Percentiles rank a stretch among this genome's conserved stretches.
These are phyloP conservation scores for Fusarium camptoceras DNA, from an alignment of 2,329 filamentous ascomycete genomes.

Conservation along the genomic window DNA sequence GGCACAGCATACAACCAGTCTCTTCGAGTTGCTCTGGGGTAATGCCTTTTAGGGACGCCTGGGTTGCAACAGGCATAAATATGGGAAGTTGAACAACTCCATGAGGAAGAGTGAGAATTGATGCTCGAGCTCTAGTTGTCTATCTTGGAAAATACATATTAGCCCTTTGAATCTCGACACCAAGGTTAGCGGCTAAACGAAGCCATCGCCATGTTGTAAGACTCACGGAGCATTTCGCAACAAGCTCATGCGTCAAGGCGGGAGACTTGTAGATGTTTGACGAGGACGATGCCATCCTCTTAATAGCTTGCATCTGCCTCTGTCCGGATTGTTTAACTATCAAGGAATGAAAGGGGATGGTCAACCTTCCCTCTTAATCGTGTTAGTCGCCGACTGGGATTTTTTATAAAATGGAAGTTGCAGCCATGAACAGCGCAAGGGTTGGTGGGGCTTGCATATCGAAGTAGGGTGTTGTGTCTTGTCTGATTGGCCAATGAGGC, in stretches of 20 bases:
- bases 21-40: constrained; percentile 93
- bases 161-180: constrained; percentile 20
- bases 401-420: constrained; percentile 23
- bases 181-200: constrained; percentile 17
- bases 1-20: constrained; percentile 87
- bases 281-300: constrained; percentile 61
- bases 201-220: constrained; percentile 16
- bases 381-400: constrained; percentile 22
- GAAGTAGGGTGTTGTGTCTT: constrained; percentile 3
- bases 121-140: constrained; percentile 95
- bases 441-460: constrained; percentile 39
- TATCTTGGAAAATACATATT: constrained; percentile 54
- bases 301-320: constrained; percentile 49
- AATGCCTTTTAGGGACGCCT: constrained; percentile 93
- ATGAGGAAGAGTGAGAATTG: constrained; percentile 88
- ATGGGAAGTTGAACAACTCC: constrained; percentile 89
- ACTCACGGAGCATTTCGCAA: constrained; percentile 83
- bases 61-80: constrained; percentile 98
- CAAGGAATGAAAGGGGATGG: neutral
- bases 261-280: constrained; percentile 65
- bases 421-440: constrained; percentile 22
- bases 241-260: constrained; percentile 81
- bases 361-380: constrained; percentile 12
- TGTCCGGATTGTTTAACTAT: neutral
- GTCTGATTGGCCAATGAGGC: constrained; percentile 36